Conservation (phyloP, 2,329 filamentous ascomycete genomes). For the Botrytis galanthina region DNA sequence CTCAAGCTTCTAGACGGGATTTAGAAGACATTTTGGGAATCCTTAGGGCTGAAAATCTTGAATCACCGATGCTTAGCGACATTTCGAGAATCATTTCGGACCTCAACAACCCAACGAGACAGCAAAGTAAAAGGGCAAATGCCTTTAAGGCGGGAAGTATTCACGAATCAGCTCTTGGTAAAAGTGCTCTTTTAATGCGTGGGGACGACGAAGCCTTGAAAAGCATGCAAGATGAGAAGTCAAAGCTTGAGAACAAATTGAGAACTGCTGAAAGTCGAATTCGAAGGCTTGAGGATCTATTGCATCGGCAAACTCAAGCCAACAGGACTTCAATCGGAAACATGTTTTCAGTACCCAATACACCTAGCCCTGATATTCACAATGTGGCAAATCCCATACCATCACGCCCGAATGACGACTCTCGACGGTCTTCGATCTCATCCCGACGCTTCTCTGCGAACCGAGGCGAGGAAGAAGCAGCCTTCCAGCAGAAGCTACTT, state of each 20-base stretch:
- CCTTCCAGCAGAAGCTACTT: conserved; percentile 59
- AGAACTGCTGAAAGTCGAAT: conserved; percentile 87
- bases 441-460: conserved; percentile 61
- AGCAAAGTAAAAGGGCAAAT: conserved; percentile 82
- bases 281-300: conserved; percentile 83
- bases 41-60: conserved; percentile 63
- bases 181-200: conserved; percentile 78
- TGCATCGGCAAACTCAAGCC: conserved; percentile 75
- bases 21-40: conserved; percentile 69
- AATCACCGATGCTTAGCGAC: conserved; percentile 66
- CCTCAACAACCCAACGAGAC: conserved; percentile 76
- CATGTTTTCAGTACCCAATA: conserved; percentile 51
- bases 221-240: conserved; percentile 80
- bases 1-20: conserved; percentile 70
- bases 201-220: conserved; percentile 81
- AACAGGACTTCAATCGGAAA: conserved; percentile 53
- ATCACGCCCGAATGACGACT: conserved; percentile 43
- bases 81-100: conserved; percentile 75
- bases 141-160: conserved; percentile 96
- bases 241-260: conserved; percentile 68
- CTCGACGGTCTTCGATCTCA: conserved; percentile 58
- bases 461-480: conserved; percentile 58
- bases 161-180: conserved; percentile 84
- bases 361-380: conserved; percentile 48
- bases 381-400: conserved; percentile 43